Evolutionary conservation across 805 yeast species (phyloP), one percentile per base, ranked within the genome.

Genomic region (Kuraishia ogatae): DNA sequence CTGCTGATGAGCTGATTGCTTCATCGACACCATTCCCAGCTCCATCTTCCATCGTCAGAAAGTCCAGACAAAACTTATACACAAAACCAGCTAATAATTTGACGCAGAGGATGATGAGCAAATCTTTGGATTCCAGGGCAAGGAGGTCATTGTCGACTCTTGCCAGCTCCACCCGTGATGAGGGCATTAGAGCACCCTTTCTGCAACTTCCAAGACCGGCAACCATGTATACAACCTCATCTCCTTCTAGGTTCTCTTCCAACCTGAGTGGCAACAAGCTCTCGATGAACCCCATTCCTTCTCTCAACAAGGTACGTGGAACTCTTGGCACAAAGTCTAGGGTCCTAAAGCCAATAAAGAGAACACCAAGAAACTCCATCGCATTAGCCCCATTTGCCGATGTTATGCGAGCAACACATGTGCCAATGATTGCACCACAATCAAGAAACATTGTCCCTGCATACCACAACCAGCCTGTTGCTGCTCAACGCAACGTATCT

Each of bases 221-320:
- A 8, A 10, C 50, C 19, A 43, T 24, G 15, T 55, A 47, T 22
- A 57, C 56, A 20, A 19, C 58, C 15, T 58, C 60, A 15, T 56
- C 58, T 2, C 60, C 60, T 17, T 55, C 60, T 6, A 56, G 50
- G 39, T 56, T 58, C 51, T 55, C 54, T 10, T 23, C 24, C 17
- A 22, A 23, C 3, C 4, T 28, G n/a, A 17, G 29, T 23, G 19
- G 39, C 47, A 26, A 35, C 20, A 8, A 35, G 43, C 43, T 35
- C 43, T 35, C 43, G 43, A 7, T 35, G 43, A 35, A 35, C 43
- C 17, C 43, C 3, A 35, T 35, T 35, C 43, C 43, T 35, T 8
- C 43, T 35, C 43, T 35, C 7, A 35, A 10, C 43, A 35, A 35
- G 43, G n/a, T 17, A 7, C 43, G 43, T 35, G 43, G 4, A 13